These are phyloP conservation scores for Castanea sativa DNA, from an alignment of 306 rosid species.

Conservation along the genomic window DNA sequence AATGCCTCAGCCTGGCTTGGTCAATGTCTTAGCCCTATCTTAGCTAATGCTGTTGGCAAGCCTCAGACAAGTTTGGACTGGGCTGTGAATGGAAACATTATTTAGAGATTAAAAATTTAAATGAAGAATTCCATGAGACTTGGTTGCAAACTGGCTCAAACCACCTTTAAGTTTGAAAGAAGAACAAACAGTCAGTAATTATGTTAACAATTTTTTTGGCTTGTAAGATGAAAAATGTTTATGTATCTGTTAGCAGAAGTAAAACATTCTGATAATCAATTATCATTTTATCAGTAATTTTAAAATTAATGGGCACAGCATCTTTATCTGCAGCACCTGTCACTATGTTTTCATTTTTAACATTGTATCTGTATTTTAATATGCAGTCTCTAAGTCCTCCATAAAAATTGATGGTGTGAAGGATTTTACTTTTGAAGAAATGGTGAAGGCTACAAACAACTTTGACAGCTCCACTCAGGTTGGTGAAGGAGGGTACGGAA, in stretches of 20 bases:
- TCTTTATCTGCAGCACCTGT: not conserved
- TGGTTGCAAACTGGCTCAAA: not conserved
- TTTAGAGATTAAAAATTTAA: not conserved
- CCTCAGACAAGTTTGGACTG: not conserved
- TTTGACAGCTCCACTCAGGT: conserved; percentile 55
- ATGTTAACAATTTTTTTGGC: no score
- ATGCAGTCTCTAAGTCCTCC: conserved; percentile 53
- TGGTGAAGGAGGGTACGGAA: conserved; percentile 88
- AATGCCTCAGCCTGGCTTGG: not conserved
- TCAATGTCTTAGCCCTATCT: not conserved
- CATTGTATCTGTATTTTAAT: conserved; percentile 16
- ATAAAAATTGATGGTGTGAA: conserved; percentile 71
- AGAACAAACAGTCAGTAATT: no score
- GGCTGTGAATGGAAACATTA: not conserved
- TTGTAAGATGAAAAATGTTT: no score
- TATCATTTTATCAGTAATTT: not conserved
- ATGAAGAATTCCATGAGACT: not conserved
- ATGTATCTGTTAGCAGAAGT: no score
- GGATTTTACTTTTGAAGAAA: conserved; percentile 54
- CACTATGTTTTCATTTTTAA: not conserved
- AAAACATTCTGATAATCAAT: not conserved
- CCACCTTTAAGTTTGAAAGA: not conserved
- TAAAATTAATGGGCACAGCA: not conserved
- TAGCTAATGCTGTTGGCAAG: not conserved
- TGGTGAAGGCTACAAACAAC: conserved; percentile 60